phyloP scores from a whole-genome alignment of 2,329 filamentous ascomycete genomes.

The Stagonosporopsis tanaceti region DNA sequence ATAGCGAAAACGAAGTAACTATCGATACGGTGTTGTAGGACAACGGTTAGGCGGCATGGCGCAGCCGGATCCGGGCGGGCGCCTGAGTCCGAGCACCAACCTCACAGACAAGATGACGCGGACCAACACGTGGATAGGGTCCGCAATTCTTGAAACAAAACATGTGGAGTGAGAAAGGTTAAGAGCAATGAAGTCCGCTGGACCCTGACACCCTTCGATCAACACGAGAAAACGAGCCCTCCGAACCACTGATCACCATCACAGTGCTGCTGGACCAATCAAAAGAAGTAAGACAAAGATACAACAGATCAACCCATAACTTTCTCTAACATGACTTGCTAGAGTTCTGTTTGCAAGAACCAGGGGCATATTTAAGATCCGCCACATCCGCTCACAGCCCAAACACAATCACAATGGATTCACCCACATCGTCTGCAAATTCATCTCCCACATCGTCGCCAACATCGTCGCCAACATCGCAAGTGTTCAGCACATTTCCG shows the following conservation, averaged over 20 bases:
- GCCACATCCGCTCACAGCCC: slow-evolving; percentile 2
- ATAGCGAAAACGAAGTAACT: slow-evolving; percentile 5
- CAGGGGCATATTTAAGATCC: background rate
- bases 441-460: slow-evolving; percentile 19
- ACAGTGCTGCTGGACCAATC: background rate
- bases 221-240: slow-evolving; percentile 7
- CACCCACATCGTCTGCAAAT: slow-evolving; percentile 5
- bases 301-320: background rate
- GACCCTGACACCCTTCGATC: slow-evolving; percentile 11
- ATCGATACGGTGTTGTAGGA: slow-evolving; percentile 1
- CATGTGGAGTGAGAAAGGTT: slow-evolving; percentile 11
- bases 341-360: background rate
- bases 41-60: slow-evolving; percentile 14
- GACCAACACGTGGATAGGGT: slow-evolving; percentile 20
- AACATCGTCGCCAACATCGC: slow-evolving; percentile 17
- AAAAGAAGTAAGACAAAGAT: slow-evolving; percentile 11
- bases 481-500: slow-evolving; percentile 5
- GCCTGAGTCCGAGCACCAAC: slow-evolving; percentile 13
- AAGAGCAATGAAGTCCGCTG: slow-evolving; percentile 13
- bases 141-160: slow-evolving; percentile 22
- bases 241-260: background rate
- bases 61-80: slow-evolving; percentile 14
- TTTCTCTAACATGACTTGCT: background rate
- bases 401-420: slow-evolving; percentile 8
- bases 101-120: slow-evolving; percentile 19